A percentile compares a stretch with the other conserved stretches of the same genome.
Evolutionary conservation across 164 flowering plant species (phyloP).

Genomic region (Cinnamomum chago): DNA sequence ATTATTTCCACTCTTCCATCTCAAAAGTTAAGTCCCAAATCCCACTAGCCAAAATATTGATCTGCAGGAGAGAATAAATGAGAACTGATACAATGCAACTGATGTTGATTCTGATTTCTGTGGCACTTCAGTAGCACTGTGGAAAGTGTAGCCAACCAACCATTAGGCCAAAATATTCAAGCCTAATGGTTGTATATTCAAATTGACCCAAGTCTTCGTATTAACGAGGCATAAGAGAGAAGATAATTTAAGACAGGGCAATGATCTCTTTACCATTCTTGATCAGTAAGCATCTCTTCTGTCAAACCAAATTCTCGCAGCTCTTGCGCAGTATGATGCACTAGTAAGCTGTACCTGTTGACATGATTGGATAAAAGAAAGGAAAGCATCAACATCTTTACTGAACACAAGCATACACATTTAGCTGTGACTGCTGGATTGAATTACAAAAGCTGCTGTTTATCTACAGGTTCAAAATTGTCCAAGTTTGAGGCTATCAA

Average conservation of each 20-base stretch:
- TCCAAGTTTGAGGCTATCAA: too few species aligned
- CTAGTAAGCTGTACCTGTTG: conserved; percentile 62
- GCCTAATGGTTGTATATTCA: neutral
- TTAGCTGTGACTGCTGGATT: too few species aligned
- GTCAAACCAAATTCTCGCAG: conserved; percentile 58
- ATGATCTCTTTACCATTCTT: conserved; percentile 49
- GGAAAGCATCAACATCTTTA: too few species aligned
- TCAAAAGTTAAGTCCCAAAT: neutral
- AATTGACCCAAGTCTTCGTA: neutral
- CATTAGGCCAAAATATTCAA: neutral
- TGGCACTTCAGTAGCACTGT: neutral
- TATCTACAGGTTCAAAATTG: too few species aligned
- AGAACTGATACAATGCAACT: neutral
- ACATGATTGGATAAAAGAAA: neutral
- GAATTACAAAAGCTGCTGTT: too few species aligned
- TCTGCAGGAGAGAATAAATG: neutral
- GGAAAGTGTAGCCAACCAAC: neutral
- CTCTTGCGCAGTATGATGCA: conserved; percentile 64
- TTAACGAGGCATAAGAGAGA: too few species aligned
- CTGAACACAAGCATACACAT: neutral
- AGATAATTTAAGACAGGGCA: neutral
- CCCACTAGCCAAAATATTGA: neutral
- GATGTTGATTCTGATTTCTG: neutral
- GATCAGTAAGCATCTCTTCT: conserved; percentile 66
- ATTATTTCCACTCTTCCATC: neutral